Evolutionary conservation across 2,329 filamentous ascomycete genomes (phyloP).

Genomic region (Cladosporium sp.): DNA sequence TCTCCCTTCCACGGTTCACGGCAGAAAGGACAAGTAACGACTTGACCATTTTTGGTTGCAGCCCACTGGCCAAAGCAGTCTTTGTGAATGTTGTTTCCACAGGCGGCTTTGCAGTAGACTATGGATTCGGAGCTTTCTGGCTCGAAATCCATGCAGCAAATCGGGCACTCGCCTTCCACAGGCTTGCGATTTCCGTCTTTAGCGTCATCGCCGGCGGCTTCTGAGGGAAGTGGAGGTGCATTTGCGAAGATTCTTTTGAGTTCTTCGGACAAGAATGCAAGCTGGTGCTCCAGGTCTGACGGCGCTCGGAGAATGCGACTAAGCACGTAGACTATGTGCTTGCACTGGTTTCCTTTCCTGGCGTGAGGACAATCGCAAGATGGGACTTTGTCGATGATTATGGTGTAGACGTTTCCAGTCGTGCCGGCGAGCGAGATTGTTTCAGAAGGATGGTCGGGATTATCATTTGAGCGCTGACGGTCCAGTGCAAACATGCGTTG

Average conservation of each 20-base stretch:
- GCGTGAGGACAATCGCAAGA: conserved; percentile 30
- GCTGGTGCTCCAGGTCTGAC: conserved; percentile 54
- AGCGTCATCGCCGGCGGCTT: conserved; percentile 24
- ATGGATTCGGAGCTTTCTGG: conserved; percentile 36
- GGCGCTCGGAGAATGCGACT: conserved; percentile 55
- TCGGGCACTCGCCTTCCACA: conserved; percentile 60
- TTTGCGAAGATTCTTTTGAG: conserved; percentile 54
- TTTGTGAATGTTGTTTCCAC: conserved; percentile 60
- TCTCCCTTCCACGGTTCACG: conserved; percentile 26
- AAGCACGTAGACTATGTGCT: conserved; percentile 61
- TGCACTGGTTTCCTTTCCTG: conserved; percentile 51
- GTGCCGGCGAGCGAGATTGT: conserved; percentile 55
- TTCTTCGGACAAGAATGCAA: conserved; percentile 57
- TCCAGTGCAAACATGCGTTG: conserved; percentile 31
- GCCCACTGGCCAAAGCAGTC: conserved; percentile 54
- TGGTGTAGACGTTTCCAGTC: conserved; percentile 60
- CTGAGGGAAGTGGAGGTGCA: conserved; percentile 48
- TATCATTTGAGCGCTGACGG: conserved; percentile 18
- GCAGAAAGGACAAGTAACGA: conserved; percentile 32
- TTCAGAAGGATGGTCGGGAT: conserved; percentile 45
- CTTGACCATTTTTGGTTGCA: conserved; percentile 22
- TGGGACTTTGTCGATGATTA: conserved; percentile 50
- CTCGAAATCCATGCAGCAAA: conserved; percentile 45
- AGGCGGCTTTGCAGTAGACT: conserved; percentile 58
- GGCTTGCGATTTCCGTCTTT: conserved; percentile 53